These are phyloP conservation scores for Chimonanthus salicifolius DNA, from an alignment of 164 flowering plant species.

Conservation along the genomic window DNA sequence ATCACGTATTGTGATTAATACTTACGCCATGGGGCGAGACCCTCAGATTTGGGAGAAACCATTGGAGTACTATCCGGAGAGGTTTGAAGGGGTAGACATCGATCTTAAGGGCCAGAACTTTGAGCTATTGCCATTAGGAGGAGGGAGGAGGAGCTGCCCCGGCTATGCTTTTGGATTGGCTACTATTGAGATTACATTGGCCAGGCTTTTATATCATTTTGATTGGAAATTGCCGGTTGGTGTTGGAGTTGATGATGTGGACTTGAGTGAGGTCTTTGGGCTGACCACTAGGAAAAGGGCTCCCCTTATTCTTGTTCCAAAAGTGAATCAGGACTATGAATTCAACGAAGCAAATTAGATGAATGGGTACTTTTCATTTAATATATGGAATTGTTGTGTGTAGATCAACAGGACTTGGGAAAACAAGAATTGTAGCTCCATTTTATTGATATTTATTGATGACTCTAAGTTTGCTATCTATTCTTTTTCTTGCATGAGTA, in stretches of 20 bases:
- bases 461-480: too few species aligned
- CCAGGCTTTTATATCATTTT: slow-evolving; percentile 40
- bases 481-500: too few species aligned
- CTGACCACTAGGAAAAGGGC: slow-evolving; percentile 11
- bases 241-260: slow-evolving; percentile 27
- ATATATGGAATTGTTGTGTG: too few species aligned
- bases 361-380: too few species aligned
- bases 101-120: slow-evolving; percentile 31
- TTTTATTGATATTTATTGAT: too few species aligned
- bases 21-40: slow-evolving; percentile 22
- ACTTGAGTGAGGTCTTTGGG: slow-evolving; percentile 36
- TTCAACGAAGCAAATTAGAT: too few species aligned
- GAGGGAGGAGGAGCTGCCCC: slow-evolving; percentile 39
- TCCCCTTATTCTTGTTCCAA: too few species aligned
- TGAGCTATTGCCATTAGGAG: slow-evolving; percentile 27
- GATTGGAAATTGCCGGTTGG: slow-evolving; percentile 50
- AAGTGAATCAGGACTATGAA: too few species aligned
- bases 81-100: slow-evolving; percentile 17
- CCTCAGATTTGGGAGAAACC: slow-evolving; percentile 34
- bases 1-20: slow-evolving; percentile 29
- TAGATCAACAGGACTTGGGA: not conserved
- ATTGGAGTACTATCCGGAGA: slow-evolving; percentile 29
- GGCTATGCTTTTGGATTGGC: slow-evolving; percentile 19
- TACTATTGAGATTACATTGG: slow-evolving; percentile 25
- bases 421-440: too few species aligned